Percentiles rank a stretch among this genome's conserved stretches.
Evolutionary conservation across 2,329 filamentous ascomycete species (phyloP).

Genomic region (Fusarium haematococcum): DNA sequence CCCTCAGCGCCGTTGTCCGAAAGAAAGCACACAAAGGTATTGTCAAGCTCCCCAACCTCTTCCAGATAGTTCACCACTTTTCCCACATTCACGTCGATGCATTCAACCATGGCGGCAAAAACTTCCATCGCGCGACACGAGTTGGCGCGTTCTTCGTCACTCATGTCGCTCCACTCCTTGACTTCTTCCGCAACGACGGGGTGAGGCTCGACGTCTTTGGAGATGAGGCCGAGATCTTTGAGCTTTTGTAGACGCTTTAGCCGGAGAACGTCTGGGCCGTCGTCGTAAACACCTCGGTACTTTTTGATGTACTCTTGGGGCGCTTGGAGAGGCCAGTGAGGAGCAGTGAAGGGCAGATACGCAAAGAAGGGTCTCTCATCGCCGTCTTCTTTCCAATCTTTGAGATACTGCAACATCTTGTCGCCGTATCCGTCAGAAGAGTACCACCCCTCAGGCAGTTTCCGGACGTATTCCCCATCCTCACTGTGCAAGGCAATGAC

Average conservation of each 20-base stretch:
- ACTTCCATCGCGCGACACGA: constrained; percentile 54
- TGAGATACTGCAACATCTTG: constrained; percentile 57
- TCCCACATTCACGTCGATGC: constrained; percentile 65
- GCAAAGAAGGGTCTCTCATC: constrained; percentile 44
- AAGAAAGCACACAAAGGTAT: constrained; percentile 74
- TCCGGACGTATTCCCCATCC: constrained; percentile 26
- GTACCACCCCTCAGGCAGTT: constrained; percentile 57
- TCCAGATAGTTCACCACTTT: constrained; percentile 63
- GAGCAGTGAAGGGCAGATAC: constrained; percentile 63
- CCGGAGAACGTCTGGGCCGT: constrained; percentile 66
- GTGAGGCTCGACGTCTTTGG: constrained; percentile 41
- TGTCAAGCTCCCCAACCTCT: constrained; percentile 66
- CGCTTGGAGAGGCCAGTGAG: constrained; percentile 73
- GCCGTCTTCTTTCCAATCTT: constrained; percentile 41
- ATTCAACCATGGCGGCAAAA: constrained; percentile 69
- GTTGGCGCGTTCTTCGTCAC: constrained; percentile 14
- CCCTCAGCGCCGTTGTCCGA: constrained; percentile 72
- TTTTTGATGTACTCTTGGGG: constrained; percentile 65
- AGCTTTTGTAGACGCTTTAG: constrained; percentile 57
- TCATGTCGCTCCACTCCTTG: constrained; percentile 13
- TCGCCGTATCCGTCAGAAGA: constrained; percentile 59
- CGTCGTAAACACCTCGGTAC: constrained; percentile 70
- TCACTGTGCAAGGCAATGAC: constrained; percentile 34
- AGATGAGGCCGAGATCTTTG: constrained; percentile 55
- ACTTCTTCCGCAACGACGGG: constrained; percentile 27